Evolutionary conservation across 495 filamentous ascomycete genomes (phyloP).

Genomic region (Xylaria bambusicola): DNA sequence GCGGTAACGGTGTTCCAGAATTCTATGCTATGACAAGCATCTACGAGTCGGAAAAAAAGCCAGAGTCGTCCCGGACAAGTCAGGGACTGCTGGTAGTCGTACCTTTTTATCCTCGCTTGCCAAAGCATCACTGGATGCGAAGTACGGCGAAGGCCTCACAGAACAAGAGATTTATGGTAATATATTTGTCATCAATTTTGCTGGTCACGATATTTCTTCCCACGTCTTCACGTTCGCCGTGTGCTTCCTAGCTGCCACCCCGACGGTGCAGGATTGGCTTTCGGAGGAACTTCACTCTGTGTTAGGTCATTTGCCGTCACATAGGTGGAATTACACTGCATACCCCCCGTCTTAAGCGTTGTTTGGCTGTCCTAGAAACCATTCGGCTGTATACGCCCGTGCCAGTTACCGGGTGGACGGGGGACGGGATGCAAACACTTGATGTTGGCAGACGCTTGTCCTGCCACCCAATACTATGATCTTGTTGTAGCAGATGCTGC

Average conservation of each 20-base stretch:
- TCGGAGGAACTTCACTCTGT: slow-evolving; percentile 27
- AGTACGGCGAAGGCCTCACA: slow-evolving; percentile 21
- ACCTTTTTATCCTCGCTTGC: slow-evolving; percentile 6
- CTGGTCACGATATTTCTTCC: slow-evolving; percentile 59
- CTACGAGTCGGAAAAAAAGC: slow-evolving; percentile 24
- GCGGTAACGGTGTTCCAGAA: slow-evolving; percentile 32
- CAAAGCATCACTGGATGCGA: slow-evolving; percentile 10
- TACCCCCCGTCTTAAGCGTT: slow-evolving; percentile 48
- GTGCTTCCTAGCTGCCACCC: slow-evolving; percentile 49
- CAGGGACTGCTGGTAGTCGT: neutral
- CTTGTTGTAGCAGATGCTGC: slow-evolving; percentile 43
- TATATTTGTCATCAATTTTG: slow-evolving; percentile 56
- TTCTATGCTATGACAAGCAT: slow-evolving; percentile 34
- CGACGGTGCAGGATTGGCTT: slow-evolving; percentile 47
- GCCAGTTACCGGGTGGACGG: slow-evolving; percentile 42
- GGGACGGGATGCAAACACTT: slow-evolving; percentile 23
- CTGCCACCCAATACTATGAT: slow-evolving; percentile 26
- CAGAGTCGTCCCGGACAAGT: slow-evolving; percentile 1
- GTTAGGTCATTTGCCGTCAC: slow-evolving; percentile 25
- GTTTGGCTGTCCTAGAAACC: slow-evolving; percentile 54
- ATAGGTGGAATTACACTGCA: slow-evolving; percentile 44
- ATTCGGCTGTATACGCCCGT: slow-evolving; percentile 54
- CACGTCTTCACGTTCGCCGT: slow-evolving; percentile 53
- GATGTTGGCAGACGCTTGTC: slow-evolving; percentile 18
- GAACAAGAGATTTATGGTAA: slow-evolving; percentile 52